A percentile compares a stretch with the other conserved stretches of the same genome.
Evolutionary conservation across 176 grass and related monocot genomes (phyloP).

Genomic region (Aegilops longissima): DNA sequence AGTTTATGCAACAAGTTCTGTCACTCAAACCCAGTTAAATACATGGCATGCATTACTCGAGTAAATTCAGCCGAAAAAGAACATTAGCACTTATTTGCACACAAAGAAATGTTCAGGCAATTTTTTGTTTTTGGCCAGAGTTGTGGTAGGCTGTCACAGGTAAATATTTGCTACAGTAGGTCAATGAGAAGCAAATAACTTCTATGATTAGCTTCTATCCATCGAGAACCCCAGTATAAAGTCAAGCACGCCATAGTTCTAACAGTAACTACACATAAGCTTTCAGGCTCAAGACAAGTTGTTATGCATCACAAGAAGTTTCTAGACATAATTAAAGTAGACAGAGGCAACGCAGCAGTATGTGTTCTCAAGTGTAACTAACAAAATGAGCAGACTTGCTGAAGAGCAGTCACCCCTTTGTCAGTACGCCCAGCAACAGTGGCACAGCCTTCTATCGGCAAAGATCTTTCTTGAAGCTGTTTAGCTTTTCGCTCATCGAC

Average conservation of each 20-base stretch:
- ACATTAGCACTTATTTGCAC: not conserved
- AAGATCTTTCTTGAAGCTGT: conserved; percentile 69
- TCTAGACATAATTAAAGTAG: not conserved
- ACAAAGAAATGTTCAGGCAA: not conserved
- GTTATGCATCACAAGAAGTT: conserved; percentile 12
- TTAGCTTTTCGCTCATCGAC: conserved; percentile 89
- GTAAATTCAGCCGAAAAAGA: not conserved
- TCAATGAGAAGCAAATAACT: not conserved
- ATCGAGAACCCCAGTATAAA: not conserved
- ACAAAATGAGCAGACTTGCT: conserved; percentile 99
- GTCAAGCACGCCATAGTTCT: not conserved
- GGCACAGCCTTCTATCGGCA: conserved; percentile 86
- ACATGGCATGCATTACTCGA: not conserved
- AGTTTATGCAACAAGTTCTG: not conserved
- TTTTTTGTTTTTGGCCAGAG: not conserved
- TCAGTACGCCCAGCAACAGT: conserved; percentile 83
- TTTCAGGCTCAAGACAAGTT: not conserved
- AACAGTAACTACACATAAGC: not conserved
- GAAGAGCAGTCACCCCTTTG: conserved; percentile 96
- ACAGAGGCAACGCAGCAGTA: not conserved
- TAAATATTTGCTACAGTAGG: conserved; percentile 3
- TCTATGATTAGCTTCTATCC: not conserved
- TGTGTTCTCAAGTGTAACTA: conserved; percentile 53
- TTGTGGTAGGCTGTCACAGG: not conserved
- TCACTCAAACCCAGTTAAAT: not conserved